Evolutionary conservation across 495 filamentous ascomycete genomes (phyloP).

Genomic region (Daldinia caldariorum): DNA sequence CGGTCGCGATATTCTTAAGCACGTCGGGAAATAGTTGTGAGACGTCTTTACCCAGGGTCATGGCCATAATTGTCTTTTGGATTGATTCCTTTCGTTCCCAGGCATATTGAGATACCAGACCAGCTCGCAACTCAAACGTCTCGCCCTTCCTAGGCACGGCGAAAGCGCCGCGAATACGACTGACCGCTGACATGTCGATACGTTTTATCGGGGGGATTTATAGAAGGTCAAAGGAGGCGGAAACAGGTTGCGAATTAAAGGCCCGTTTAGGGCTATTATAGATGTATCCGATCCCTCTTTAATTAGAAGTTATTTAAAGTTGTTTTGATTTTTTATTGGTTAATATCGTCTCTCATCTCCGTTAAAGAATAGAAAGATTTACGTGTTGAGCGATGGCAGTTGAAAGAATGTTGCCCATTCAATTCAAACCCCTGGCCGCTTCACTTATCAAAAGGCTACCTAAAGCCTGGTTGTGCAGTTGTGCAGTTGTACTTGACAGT

Average conservation of each 20-base stretch:
- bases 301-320: background rate
- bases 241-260: constrained; percentile 25
- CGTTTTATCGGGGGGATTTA: constrained; percentile 1
- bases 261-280: constrained; percentile 44
- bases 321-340: too few relatives aligned
- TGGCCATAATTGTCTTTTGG: constrained; percentile 99
- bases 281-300: constrained; percentile 31
- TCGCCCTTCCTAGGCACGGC: constrained; percentile 92
- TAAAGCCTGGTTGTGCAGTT: background rate
- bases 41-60: constrained; percentile 99
- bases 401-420: constrained; percentile 34
- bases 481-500: constrained; percentile 6
- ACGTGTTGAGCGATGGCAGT: constrained; percentile 12
- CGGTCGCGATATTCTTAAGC: constrained; percentile 97
- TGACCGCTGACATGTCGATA: constrained; percentile 72
- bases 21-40: constrained; percentile 98
- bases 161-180: constrained; percentile 94
- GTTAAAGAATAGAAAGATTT: constrained; percentile 4
- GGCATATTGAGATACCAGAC: constrained; percentile 98
- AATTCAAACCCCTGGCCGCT: constrained; percentile 31
- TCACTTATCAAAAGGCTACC: constrained; percentile 8
- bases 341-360: constrained; percentile 2
- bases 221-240: constrained; percentile 13
- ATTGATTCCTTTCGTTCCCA: constrained; percentile 99
- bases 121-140: constrained; percentile 96